Evolutionary conservation across 2,329 filamentous ascomycete genomes (phyloP).

Genomic region (Myrmaecium sp.): DNA sequence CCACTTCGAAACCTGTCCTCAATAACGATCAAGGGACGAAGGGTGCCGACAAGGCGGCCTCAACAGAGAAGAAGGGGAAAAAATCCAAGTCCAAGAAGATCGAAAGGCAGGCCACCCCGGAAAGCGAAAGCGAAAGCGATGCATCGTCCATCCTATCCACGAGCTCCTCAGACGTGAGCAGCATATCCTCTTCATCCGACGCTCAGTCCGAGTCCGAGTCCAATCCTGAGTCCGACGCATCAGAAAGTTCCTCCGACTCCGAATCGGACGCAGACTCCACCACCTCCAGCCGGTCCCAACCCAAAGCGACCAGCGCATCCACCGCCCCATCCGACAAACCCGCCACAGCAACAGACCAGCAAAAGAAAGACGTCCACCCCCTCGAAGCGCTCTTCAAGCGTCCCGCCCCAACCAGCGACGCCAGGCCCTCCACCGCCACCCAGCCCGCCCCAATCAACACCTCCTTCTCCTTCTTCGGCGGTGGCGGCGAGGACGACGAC

Average conservation of each 20-base stretch:
- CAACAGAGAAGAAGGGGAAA: slow-evolving; percentile 10
- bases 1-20: no score
- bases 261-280: no score
- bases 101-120: slow-evolving; percentile 1
- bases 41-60: slow-evolving; percentile 1
- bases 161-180: slow-evolving; percentile 14
- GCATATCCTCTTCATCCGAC: slow-evolving; percentile 7
- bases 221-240: slow-evolving; percentile 7
- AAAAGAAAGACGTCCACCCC: slow-evolving; percentile 47
- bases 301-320: slow-evolving; percentile 8
- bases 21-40: no score
- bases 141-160: slow-evolving; percentile 19
- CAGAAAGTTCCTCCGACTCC: slow-evolving; percentile 6
- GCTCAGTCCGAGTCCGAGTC: slow-evolving; percentile 8
- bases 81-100: slow-evolving; percentile 4
- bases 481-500: slow-evolving; percentile 10
- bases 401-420: slow-evolving; percentile 22
- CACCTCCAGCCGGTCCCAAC: no score
- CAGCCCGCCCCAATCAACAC: slow-evolving; percentile 28
- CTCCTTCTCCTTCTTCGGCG: slow-evolving; percentile 66
- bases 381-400: slow-evolving; percentile 87
- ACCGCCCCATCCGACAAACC: slow-evolving; percentile 4
- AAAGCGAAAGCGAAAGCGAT: slow-evolving; percentile 11
- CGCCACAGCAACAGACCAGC: slow-evolving; percentile 7
- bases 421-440: slow-evolving; percentile 23